phyloP scores from a whole-genome alignment of 208 protist species.

The Trypanosoma congolense region DNA sequence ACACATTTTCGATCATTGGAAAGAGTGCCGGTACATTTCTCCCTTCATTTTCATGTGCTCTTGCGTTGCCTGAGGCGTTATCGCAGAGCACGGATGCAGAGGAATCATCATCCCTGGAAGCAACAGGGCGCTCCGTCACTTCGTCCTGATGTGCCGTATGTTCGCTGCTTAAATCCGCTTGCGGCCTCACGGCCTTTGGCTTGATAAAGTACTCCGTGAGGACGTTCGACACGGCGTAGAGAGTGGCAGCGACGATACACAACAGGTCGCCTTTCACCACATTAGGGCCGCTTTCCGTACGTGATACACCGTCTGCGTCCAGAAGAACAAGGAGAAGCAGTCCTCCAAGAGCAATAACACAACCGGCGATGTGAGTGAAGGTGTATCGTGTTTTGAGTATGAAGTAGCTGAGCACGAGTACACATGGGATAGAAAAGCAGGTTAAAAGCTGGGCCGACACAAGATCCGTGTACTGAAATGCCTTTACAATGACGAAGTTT shows the following conservation, averaged over 20 bases:
- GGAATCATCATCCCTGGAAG: no score
- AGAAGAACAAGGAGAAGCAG: constrained; percentile 71
- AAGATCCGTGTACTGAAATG: constrained; percentile 93
- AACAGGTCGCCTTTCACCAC: constrained; percentile 82
- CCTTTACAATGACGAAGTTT: constrained; percentile 90
- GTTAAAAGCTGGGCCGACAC: constrained; percentile 86
- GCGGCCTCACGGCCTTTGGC: constrained; percentile 13
- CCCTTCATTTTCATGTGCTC: neutral
- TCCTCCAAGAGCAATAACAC: constrained; percentile 72
- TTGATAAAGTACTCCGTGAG: constrained; percentile 88
- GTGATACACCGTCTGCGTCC: constrained; percentile 64
- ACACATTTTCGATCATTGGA: constrained; percentile 70
- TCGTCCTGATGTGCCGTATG: no score
- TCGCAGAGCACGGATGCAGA: no score
- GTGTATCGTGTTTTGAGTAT: constrained; percentile 79
- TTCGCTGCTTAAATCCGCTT: no score
- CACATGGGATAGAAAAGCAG: constrained; percentile 92
- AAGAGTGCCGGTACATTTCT: constrained; percentile 53
- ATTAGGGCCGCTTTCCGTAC: constrained; percentile 27
- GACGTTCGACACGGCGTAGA: constrained; percentile 92
- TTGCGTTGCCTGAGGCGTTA: no score
- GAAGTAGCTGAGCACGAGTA: constrained; percentile 85
- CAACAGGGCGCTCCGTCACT: no score
- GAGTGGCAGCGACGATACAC: constrained; percentile 57
- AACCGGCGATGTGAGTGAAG: constrained; percentile 78